Evolutionary conservation across 768 basidiomycete genomes (phyloP), one percentile per base, ranked within the genome.

Genomic region (Sporobolomyces roseus): DNA sequence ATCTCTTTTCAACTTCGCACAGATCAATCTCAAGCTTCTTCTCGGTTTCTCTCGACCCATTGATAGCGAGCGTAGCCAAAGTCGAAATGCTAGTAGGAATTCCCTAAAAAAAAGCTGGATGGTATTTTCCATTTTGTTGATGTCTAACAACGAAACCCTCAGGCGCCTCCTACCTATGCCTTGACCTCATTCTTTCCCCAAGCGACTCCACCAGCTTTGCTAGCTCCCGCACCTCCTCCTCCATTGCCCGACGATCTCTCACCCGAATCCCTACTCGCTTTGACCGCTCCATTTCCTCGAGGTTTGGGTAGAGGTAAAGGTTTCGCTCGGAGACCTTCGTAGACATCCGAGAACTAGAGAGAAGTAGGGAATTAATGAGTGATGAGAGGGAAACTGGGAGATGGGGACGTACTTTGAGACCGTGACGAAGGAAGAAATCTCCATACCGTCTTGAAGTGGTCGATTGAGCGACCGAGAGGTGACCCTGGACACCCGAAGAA

Each of bases 391-490:
- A 30, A n/a, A 51, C n/a, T n/a, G n/a, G n/a, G n/a, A n/a, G n/a
- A 27, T 4, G 9, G 41, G 5, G 12, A n/a, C 58, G 4, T 13
- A 60, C 58, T 48, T 60, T 60, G 58, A 60, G 58, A n/a, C 58
- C 58, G 74, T 92, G 61, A 36, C 64, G 88, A 80, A 97, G 93
- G 81, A 97, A 97, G 90, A 92, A 96, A 45, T 92, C 91, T 3
- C 92, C 94, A 79, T 91, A 97, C 55, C 92, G 86, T 52, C 94
- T 82, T 21, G 93, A 92, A 25, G 94, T 87, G 0, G 91, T 96
- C 27, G 91, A 92, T 78, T 98, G 93, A 4, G 90, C 88, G 71
- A 98, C 92, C 74, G 94, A 90, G 12, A 98, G 89, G 89, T 93
- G 93, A 78, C 93, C 91, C 93, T 97, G 74, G 29, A 13, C 19